Evolutionary conservation across 177 flowering plant species (phyloP).

Genomic region (Vitis hybrid): DNA sequence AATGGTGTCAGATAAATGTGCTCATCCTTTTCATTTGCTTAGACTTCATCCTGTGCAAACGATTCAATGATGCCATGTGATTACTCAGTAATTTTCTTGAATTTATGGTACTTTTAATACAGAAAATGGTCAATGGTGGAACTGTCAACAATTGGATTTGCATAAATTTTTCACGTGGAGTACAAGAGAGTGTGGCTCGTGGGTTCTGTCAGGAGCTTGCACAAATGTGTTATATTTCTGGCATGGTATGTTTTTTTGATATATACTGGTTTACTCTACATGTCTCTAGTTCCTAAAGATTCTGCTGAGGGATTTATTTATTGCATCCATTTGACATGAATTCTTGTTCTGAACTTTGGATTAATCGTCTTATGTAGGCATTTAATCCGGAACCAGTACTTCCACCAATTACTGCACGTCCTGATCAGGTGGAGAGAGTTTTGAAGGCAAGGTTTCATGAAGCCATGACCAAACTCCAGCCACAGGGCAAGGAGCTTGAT

Average conservation of each 20-base stretch:
- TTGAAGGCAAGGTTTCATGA: slow-evolving; percentile 43
- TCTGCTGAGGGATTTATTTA: background rate
- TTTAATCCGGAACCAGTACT: slow-evolving; percentile 35
- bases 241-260: slow-evolving; percentile 55
- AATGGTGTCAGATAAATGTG: background rate
- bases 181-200: slow-evolving; percentile 67
- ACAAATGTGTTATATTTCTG: slow-evolving; percentile 74
- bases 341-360: background rate
- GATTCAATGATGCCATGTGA: too few species aligned
- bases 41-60: too few species aligned
- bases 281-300: background rate
- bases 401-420: slow-evolving; percentile 30
- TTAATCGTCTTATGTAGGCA: slow-evolving; percentile 18
- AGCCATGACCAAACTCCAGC: slow-evolving; percentile 45
- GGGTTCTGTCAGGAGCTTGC: slow-evolving; percentile 76
- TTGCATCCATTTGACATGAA: too few species aligned
- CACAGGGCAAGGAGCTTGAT: slow-evolving; percentile 58
- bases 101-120: slow-evolving; percentile 14
- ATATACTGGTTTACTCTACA: background rate
- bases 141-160: slow-evolving; percentile 80
- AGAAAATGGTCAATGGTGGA: slow-evolving; percentile 97
- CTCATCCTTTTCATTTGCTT: background rate
- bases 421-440: slow-evolving; percentile 50
- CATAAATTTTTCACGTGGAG: slow-evolving; percentile 68
- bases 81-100: background rate